Base-by-base conservation (phyloP, 1,284 basidiomycete species). In the Cyathus olla region DNA sequence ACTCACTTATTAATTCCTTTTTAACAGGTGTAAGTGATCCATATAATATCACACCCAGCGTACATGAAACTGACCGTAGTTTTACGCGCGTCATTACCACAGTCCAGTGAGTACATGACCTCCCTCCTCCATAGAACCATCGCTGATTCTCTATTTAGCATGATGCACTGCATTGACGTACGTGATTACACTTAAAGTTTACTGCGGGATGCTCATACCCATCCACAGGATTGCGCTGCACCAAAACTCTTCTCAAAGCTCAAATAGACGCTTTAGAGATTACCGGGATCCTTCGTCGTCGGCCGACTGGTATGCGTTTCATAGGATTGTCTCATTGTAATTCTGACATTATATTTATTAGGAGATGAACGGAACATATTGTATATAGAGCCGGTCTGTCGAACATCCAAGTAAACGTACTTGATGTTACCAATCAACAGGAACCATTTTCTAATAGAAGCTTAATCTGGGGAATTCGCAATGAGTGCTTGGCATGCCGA, bases 151-250 rank as follows among this genome's bases (percentile, higher is more conserved):
- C 13, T 35, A 62, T 42, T 28, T 68, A 94, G 93, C 79, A 87
- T 94, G 89, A 95, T 96, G 93, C 95, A 96, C 82, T 95, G 94
- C 72, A 92, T 91, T 63, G 94, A 96, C 69, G 94, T 95, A 78
- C 61, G 90, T 72, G 11, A 22, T 55, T 22, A 22, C 22, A 37
- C 3, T 44, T 21, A 21, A 17, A 3, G 19, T 31, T 21, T 15
- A 27, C n/a, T 15, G 31, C 27, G 29, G 26, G 46, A 49, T 26
- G 40, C 52, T 46, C 47, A 54, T 46, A 46, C 58, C 3, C 35
- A 35, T 27, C 47, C 37, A 28, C 72, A 94, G 92, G 87, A 87
- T 64, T 95, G 91, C 73, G 87, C 90, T 64, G 94, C 90, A 59
- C 93, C 94, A 72, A 94, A 92, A 82, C 80, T 97, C 60, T 97